Conservation (phyloP, 257 asterid species). For the Parsonsia alboflavescens region DNA sequence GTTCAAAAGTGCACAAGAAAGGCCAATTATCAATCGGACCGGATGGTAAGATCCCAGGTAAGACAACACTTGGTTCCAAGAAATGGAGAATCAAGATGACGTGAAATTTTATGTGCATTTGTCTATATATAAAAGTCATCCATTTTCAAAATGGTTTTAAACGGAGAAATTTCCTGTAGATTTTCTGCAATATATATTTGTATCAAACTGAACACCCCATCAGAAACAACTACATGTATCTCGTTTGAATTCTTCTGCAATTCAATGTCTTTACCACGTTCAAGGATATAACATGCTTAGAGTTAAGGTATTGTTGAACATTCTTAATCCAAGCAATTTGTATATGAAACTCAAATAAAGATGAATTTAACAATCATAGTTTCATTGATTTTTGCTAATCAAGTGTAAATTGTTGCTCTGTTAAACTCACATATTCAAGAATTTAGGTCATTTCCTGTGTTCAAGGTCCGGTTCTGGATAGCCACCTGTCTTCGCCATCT, state of each 20-base stretch:
- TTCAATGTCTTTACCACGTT: not conserved
- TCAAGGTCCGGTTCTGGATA: constrained; percentile 35
- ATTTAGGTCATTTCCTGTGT: constrained; percentile 8
- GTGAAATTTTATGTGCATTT: not conserved
- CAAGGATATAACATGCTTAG: not conserved
- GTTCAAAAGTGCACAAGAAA: not conserved
- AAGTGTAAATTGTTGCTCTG: not conserved
- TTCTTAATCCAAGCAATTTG: not conserved
- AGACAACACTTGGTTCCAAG: constrained; percentile 13
- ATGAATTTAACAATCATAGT: not conserved
- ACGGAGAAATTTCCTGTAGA: not conserved
- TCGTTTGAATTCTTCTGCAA: not conserved
- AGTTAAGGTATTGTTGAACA: not conserved
- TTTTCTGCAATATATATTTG: not conserved
- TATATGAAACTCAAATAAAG: not conserved
- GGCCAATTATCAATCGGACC: constrained; percentile 5
- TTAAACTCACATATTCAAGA: not conserved
- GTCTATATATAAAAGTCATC: not conserved
- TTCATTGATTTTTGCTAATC: not conserved
- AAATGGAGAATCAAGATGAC: constrained; percentile 5
- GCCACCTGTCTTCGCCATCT: constrained; percentile 82
- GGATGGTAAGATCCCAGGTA: constrained; percentile 19
- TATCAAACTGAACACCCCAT: too few species aligned
- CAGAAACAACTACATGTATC: not conserved
- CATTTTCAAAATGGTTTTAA: not conserved